These are phyloP conservation scores for Irpex lacteus DNA, from an alignment of 1,284 basidiomycete genomes.

Conservation along the genomic window DNA sequence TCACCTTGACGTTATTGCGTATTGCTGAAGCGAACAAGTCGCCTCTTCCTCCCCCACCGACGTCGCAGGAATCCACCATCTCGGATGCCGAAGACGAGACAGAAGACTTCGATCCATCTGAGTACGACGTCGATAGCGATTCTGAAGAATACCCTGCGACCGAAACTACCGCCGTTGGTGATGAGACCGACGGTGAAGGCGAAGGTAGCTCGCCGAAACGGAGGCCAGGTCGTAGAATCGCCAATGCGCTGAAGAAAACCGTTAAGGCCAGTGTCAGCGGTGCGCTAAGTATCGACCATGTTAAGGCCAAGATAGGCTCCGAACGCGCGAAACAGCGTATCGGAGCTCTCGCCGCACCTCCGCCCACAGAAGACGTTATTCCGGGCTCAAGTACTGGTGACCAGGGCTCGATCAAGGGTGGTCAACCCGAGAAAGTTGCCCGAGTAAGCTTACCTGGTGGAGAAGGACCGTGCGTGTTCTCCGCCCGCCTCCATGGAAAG, in stretches of 20 bases:
- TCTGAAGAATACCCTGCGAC: constrained; percentile 11
- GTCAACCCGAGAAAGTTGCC: constrained; percentile 7
- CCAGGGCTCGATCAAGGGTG: constrained; percentile 1
- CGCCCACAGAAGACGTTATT: constrained; percentile 3
- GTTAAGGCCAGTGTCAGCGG: constrained; percentile 23
- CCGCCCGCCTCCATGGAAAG: constrained; percentile 24
- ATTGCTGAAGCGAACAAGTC: constrained; percentile 42
- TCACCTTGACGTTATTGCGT: constrained; percentile 48
- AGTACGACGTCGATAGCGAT: constrained; percentile 24
- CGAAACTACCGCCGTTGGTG: neutral
- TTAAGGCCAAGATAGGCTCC: constrained; percentile 28
- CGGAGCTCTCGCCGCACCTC: constrained; percentile 22
- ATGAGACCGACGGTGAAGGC: neutral
- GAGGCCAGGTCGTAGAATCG: constrained; percentile 21
- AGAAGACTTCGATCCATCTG: constrained; percentile 22
- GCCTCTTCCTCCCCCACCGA: constrained; percentile 43
- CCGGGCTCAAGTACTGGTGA: neutral
- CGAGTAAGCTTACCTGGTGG: constrained; percentile 18
- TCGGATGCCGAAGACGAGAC: constrained; percentile 18
- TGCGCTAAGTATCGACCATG: constrained; percentile 24
- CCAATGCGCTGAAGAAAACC: constrained; percentile 23
- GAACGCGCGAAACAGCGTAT: constrained; percentile 25
- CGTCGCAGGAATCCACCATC: constrained; percentile 17
- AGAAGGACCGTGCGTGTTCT: constrained; percentile 29
- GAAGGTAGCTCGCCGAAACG: constrained; percentile 14